Conservation (phyloP, 805 yeast species). For the Blastobotrys peoriensis region DNA sequence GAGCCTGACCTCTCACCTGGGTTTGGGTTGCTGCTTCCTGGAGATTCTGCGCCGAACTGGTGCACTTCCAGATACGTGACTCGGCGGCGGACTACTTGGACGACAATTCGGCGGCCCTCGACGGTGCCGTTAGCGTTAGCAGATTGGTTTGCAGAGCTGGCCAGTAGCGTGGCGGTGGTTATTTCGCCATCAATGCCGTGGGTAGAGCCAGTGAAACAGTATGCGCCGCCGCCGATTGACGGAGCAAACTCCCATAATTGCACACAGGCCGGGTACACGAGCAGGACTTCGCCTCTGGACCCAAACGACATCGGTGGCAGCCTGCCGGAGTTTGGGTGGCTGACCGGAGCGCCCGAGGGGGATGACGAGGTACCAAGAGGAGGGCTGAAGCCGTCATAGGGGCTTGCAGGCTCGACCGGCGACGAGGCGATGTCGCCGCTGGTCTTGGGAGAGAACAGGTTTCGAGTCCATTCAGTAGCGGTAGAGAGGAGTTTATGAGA, state of each 20-base stretch:
- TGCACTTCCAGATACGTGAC: not conserved
- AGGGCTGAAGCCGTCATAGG: not conserved
- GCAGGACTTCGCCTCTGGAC: slow-evolving; percentile 7
- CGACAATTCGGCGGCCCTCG: not conserved
- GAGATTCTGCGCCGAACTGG: not conserved
- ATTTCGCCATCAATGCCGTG: slow-evolving; percentile 13
- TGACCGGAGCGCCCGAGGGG: slow-evolving; percentile 5
- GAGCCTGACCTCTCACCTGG: no score
- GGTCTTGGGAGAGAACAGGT: slow-evolving; percentile 12
- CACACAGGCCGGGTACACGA: slow-evolving; percentile 10
- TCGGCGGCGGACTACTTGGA: not conserved
- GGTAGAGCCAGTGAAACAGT: slow-evolving; percentile 12
- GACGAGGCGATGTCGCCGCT: not conserved
- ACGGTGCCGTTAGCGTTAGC: not conserved
- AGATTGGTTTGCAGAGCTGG: not conserved
- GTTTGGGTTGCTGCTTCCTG: no score
- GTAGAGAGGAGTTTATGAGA: slow-evolving; percentile 15
- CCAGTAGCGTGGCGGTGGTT: slow-evolving; percentile 6
- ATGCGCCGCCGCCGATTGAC: slow-evolving; percentile 1
- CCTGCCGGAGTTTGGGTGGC: slow-evolving; percentile 2
- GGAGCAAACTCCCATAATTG: slow-evolving; percentile 16
- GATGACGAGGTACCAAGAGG: slow-evolving; percentile 3
- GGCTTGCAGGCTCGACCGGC: not conserved
- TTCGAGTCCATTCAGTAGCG: slow-evolving; percentile 21
- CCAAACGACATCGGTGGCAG: slow-evolving; percentile 7